Base-by-base conservation (phyloP, 176 grass and related monocot genomes). In the Musa acuminata region DNA sequence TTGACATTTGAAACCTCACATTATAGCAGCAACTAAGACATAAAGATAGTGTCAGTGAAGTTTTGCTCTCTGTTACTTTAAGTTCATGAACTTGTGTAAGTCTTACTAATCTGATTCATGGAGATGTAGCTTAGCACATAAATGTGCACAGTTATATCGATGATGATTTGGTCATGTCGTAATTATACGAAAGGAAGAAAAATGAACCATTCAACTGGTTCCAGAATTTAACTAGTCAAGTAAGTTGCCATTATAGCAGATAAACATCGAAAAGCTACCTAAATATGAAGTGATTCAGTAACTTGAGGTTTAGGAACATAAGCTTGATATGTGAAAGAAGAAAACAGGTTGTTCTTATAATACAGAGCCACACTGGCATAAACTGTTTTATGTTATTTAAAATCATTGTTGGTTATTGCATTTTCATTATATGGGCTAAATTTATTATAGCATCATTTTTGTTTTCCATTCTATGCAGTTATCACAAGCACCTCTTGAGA, bases 401-500 rank as follows among this genome's bases (percentile, higher is more conserved):
- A 13, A 21, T 70, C 20, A 9, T 17, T 0, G 23, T 10, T 49
- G 67, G 8, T 21, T 70, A 49, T 51, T 4, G 25, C 9, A 19
- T 70, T 7, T 70, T 17, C 8, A 25, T 54, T 6, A 25, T 26
- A 73, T 70, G 48, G 35, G 25, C 48, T 70, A 52, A 53, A 2
- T 23, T 20, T 67, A 67, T 22, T 54, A 9, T 35, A 53, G 10
- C 49, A 27, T 55, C 9, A 52, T 9, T 23, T 26, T 35, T 35
- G 57, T 9, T 64, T 19, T 64, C 20, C 29, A 43, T 19, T 51
- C 8, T 80, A 79, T 81, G 62, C 87, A 93, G 94, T 77, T 98
- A 79, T 93, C 87, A 8, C 87, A 98, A 80, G 80, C 82, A 82
- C 82, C 84, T 81, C 75, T 88, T 49, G 88, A 98, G 79, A 93